Conservation (phyloP, 2,329 filamentous ascomycete species). For the Arthrobotrys sphaeroides region DNA sequence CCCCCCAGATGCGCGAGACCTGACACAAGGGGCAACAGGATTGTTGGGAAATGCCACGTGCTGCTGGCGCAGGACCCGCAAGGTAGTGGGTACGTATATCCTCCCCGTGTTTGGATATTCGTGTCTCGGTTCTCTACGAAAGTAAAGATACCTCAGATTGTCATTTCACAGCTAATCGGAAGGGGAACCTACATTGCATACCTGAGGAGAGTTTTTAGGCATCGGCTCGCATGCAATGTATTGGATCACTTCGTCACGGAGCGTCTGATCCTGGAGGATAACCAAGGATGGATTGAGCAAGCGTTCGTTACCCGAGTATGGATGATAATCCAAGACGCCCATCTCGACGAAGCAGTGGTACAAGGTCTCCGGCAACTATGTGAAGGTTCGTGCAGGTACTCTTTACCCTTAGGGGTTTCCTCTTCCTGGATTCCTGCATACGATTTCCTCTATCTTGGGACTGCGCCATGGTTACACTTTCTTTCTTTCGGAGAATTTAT, state of each 20-base stretch:
- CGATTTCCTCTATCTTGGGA: slow-evolving; percentile 11
- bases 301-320: slow-evolving; percentile 74
- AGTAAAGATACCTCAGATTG: background rate
- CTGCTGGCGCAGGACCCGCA: slow-evolving; percentile 46
- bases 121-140: slow-evolving; percentile 45
- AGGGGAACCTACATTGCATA: slow-evolving; percentile 50
- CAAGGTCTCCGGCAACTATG: slow-evolving; percentile 63
- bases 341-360: slow-evolving; percentile 59
- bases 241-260: slow-evolving; percentile 72
- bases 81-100: slow-evolving; percentile 33
- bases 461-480: slow-evolving; percentile 30
- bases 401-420: background rate
- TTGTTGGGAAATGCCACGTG: slow-evolving; percentile 54
- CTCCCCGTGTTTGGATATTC: background rate
- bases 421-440: background rate
- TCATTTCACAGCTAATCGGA: slow-evolving; percentile 15
- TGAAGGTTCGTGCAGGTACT: slow-evolving; percentile 58
- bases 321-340: slow-evolving; percentile 67
- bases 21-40: slow-evolving; percentile 48
- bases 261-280: slow-evolving; percentile 66
- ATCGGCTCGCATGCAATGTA: slow-evolving; percentile 62
- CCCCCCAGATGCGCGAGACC: no score
- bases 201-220: slow-evolving; percentile 7
- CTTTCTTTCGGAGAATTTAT: slow-evolving; percentile 49
- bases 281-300: slow-evolving; percentile 73